Evolutionary conservation across 2,329 filamentous ascomycete genomes (phyloP).

Genomic region (Exserohilum rostratum): DNA sequence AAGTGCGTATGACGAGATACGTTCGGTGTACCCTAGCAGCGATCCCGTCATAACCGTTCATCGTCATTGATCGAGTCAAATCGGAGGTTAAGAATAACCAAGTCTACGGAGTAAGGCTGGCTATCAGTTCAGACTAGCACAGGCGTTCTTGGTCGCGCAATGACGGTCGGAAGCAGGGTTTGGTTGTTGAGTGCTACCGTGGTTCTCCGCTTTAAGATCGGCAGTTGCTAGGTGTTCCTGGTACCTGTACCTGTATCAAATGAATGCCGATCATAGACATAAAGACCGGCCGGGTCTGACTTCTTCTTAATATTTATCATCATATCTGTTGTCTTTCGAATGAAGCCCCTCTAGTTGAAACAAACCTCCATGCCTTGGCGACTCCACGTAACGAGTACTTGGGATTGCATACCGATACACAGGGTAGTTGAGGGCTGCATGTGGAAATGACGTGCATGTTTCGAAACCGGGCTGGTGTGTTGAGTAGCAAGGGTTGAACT

Average conservation of each 20-base stretch:
- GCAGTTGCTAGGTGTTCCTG: not conserved
- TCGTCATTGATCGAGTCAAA: too few relatives aligned
- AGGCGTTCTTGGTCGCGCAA: not conserved
- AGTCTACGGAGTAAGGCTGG: too few relatives aligned
- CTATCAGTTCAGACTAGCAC: not conserved
- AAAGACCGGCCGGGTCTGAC: not conserved
- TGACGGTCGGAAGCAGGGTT: not conserved
- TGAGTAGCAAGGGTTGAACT: conserved; percentile 65
- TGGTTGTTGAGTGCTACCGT: not conserved
- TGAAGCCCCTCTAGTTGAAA: conserved; percentile 37
- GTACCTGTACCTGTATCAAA: not conserved
- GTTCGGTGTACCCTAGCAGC: too few relatives aligned
- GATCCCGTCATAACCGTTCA: too few relatives aligned
- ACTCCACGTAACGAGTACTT: too few relatives aligned
- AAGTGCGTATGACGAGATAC: too few relatives aligned
- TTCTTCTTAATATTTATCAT: conserved; percentile 35
- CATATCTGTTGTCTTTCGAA: conserved; percentile 39
- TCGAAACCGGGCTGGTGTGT: conserved; percentile 57
- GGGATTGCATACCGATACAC: conserved; percentile 61
- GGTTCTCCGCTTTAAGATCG: not conserved
- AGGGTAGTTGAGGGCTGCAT: conserved; percentile 63
- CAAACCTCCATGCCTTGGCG: too few relatives aligned
- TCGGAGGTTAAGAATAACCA: too few relatives aligned
- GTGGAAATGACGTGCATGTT: conserved; percentile 61
- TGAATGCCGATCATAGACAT: not conserved